Evolutionary conservation across 164 flowering plant genomes (phyloP).

Genomic region (Brasenia schreberi): DNA sequence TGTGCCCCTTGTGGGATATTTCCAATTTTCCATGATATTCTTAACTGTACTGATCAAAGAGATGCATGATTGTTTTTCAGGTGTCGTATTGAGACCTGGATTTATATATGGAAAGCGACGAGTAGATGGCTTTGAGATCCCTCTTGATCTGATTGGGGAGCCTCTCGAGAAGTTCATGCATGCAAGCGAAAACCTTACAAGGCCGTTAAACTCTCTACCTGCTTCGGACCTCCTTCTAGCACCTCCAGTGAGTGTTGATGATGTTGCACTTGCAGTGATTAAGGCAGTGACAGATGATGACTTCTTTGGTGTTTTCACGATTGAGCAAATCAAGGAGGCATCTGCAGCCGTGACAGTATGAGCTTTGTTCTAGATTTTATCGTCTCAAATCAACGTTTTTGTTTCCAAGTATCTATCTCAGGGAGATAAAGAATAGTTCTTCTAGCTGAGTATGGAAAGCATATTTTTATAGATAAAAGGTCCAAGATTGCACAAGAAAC

Average conservation of each 20-base stretch:
- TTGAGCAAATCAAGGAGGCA: slow-evolving; percentile 93
- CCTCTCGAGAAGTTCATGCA: slow-evolving; percentile 62
- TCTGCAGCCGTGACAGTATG: slow-evolving; percentile 57
- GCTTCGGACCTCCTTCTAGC: slow-evolving; percentile 87
- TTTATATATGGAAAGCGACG: slow-evolving; percentile 88
- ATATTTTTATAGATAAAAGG: background rate
- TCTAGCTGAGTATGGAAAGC: background rate
- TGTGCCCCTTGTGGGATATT: too few species aligned
- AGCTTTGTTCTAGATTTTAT: background rate
- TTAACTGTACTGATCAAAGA: background rate
- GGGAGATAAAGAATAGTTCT: background rate
- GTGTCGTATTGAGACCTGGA: slow-evolving; percentile 86
- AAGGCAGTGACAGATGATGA: slow-evolving; percentile 75
- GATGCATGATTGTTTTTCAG: slow-evolving; percentile 18
- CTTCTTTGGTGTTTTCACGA: slow-evolving; percentile 80
- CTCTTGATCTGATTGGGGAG: slow-evolving; percentile 78
- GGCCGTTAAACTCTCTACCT: slow-evolving; percentile 68
- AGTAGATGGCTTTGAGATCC: slow-evolving; percentile 76
- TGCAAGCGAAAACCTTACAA: slow-evolving; percentile 55
- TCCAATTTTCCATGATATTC: background rate
- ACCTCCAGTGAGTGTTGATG: slow-evolving; percentile 84
- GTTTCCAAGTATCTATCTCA: background rate
- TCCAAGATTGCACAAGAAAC: too few species aligned
- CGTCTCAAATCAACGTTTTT: background rate
- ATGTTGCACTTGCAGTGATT: slow-evolving; percentile 67